Base-by-base conservation (phyloP, 768 basidiomycete species). In the Mrakia gelida region DNA sequence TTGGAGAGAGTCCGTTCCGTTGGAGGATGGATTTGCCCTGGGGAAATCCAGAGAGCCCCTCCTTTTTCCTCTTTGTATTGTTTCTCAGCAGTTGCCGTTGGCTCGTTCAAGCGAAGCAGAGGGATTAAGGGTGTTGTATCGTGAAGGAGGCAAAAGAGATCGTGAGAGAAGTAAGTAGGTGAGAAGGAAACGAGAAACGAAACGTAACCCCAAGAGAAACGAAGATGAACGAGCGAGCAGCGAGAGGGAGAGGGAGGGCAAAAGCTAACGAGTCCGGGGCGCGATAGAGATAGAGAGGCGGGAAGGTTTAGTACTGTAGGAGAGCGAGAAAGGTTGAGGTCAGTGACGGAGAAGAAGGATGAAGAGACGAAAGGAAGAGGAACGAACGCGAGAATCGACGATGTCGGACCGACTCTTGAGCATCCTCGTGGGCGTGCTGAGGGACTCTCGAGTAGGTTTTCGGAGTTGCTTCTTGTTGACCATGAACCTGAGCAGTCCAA, bases 391-490 rank as follows among this genome's bases (percentile, higher is more conserved):
- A 18, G 68, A 65, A 65, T 71, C 76, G 38, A 76, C 75, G 70
- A 80, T 77, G 38, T 43, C 30, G 7, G 79, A 80, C 54, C 72
- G 71, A 52, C 68, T 71, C 65, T 65, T 75, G 73, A 77, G 76
- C 38, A 52, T 41, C 59, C 63, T 71, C 2, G 75, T 76, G 8
- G 78, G 77, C 26, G 78, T 79, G 32, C 68, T 61, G 21, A 81
- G 76, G 15, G 80, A 80, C 59, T 88, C 87, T 72, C 92, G 88
- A 49, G 91, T 92, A 1, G 94, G 94, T 84, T 89, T 91, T 86
- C 89, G 91, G 79, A 99, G 87, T 79, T 90, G 90, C 86, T 92
- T 94, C 92, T 97, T 98, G 87, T 96, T 94, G 80, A 96, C 88
- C 79, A 92, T 91, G 76, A 98, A 86, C 18, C 78, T 79, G 49